These are phyloP conservation scores for Gossypium raimondii DNA, from an alignment of 345 rosid species.

Conservation along the genomic window DNA sequence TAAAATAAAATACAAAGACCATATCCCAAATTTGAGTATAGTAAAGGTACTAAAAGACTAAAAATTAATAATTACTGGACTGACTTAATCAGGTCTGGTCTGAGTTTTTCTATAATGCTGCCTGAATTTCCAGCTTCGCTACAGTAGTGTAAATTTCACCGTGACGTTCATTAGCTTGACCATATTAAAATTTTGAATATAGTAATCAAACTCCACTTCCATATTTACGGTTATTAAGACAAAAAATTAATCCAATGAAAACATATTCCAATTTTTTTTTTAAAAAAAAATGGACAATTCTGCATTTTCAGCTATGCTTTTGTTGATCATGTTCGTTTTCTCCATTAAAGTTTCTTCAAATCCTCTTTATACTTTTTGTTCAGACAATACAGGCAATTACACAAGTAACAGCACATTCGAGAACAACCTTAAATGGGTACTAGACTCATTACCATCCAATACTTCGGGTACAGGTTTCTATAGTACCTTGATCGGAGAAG, in stretches of 20 bases:
- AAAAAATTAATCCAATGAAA: background rate
- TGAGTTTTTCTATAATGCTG: background rate
- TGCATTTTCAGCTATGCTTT: constrained; percentile 1
- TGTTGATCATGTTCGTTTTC: background rate
- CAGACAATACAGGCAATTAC: background rate
- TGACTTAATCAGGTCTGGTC: background rate
- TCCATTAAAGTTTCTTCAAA: background rate
- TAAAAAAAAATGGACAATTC: background rate
- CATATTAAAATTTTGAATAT: background rate
- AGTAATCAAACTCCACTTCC: background rate
- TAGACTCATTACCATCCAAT: background rate
- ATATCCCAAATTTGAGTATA: no score
- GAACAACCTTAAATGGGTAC: constrained; percentile 5
- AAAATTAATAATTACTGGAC: background rate
- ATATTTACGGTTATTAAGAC: background rate
- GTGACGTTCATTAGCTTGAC: background rate
- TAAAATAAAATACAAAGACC: no score
- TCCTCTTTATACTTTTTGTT: background rate
- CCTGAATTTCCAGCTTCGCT: background rate
- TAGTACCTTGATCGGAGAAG: constrained; percentile 4
- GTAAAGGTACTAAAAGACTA: background rate
- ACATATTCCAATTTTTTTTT: background rate
- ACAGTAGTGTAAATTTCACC: background rate
- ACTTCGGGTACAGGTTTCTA: constrained; percentile 6
- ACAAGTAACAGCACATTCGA: background rate